Evolutionary conservation across 148 eudicot species (phyloP), one percentile per base, ranked within the genome.

Genomic region (Dianthus caryophyllus): DNA sequence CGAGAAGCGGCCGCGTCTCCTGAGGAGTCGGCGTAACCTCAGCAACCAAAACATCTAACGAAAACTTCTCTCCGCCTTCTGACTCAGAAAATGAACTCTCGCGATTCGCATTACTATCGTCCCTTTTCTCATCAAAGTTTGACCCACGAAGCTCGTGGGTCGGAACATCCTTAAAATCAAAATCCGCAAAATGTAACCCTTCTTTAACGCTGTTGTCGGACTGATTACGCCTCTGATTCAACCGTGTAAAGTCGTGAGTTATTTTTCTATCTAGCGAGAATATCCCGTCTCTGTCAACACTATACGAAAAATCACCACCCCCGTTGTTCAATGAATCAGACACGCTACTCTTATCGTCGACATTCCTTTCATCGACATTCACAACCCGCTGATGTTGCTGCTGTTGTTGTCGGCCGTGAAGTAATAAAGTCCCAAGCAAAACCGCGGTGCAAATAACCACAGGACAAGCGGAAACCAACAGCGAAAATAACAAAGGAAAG

Each of bases 381-480:
- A 71, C 77, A 5, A 62, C 66, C 56, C 65, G 72, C 30, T 63
- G 76, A 52, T 72, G 70, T 25, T 79, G 76, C 21, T 72, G 71
- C 46, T 83, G 82, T 38, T n/a, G n/a, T n/a, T n/a, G n/a, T n/a
- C n/a, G n/a, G n/a, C 85, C 90, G 17, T 83, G 76, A 46, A 79
- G 70, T 69, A 86, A 70, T 16, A 86, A 72, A 16, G 73, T 61
- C 17, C 84, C 84, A 27, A 86, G 86, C 74, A 84, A 72, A 61
- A 76, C 9, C 56, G 78, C 78, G 55, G 91, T 82, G 66, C 84
- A 82, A 53, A 86, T 60, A 51, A 86, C 12, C 24, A 82, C 69
- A 57, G 91, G 91, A 14, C 88, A 84, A 65, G 79, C 79, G 44
- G 88, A 84, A 9, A 86, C 74, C 64, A 86, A 41, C 29, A 86